phyloP scores from a whole-genome alignment of 176 grass and related monocot species.

The Stipa capillata region DNA sequence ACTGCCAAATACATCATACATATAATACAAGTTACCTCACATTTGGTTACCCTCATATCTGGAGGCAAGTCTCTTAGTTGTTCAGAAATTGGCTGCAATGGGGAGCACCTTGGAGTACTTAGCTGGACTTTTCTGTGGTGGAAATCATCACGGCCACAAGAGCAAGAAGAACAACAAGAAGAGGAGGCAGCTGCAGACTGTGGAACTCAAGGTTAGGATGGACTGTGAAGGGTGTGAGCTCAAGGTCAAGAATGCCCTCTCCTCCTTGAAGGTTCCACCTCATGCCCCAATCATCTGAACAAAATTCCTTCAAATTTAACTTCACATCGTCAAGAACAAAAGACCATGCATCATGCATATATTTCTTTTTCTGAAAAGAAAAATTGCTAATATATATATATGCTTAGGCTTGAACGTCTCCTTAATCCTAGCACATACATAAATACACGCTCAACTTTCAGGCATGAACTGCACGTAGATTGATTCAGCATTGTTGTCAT shows the following conservation, averaged over 20 bases:
- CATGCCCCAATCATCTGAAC: neutral
- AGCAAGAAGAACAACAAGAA: constrained; percentile 4
- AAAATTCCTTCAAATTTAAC: neutral
- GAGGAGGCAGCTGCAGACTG: constrained; percentile 59
- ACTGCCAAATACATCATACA: neutral
- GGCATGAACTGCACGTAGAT: neutral
- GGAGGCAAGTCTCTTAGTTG: neutral
- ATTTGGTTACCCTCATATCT: neutral
- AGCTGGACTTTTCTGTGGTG: constrained; percentile 21
- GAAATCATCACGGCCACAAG: constrained; percentile 29
- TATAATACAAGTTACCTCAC: neutral
- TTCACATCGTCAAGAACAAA: neutral
- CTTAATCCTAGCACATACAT: neutral
- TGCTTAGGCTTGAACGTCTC: neutral
- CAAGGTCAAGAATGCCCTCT: constrained; percentile 62
- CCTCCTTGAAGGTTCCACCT: constrained; percentile 31
- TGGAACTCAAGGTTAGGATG: constrained; percentile 71
- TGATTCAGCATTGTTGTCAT: neutral
- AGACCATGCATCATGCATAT: neutral
- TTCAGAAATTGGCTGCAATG: constrained; percentile 1
- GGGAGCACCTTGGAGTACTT: constrained; percentile 39
- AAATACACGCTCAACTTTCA: neutral
- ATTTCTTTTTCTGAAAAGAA: too few species aligned
- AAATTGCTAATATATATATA: too few species aligned
- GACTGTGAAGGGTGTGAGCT: constrained; percentile 72